These are phyloP conservation scores for Yamadazyma sp. DNA, from an alignment of 805 yeast genomes.

Conservation along the genomic window DNA sequence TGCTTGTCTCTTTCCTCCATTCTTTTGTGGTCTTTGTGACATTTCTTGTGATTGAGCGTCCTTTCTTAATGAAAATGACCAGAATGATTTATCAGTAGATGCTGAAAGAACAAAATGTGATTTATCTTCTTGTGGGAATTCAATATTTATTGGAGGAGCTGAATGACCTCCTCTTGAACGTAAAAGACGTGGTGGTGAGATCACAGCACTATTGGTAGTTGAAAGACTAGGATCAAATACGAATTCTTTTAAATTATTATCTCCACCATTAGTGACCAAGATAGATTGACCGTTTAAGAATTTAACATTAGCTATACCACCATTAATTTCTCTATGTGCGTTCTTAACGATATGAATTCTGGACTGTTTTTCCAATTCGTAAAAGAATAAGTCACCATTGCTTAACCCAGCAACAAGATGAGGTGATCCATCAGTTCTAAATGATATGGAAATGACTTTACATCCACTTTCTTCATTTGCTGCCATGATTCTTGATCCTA, in stretches of 20 bases:
- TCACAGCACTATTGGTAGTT: slow-evolving; percentile 56
- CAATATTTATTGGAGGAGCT: slow-evolving; percentile 75
- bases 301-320: slow-evolving; percentile 72
- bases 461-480: slow-evolving; percentile 39
- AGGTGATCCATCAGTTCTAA: slow-evolving; percentile 86
- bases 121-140: slow-evolving; percentile 69
- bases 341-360: slow-evolving; percentile 73
- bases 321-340: slow-evolving; percentile 69
- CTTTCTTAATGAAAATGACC: slow-evolving; percentile 90
- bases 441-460: slow-evolving; percentile 62
- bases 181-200: slow-evolving; percentile 85
- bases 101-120: slow-evolving; percentile 86
- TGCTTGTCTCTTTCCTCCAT: slow-evolving; percentile 41
- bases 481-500: slow-evolving; percentile 48
- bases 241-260: slow-evolving; percentile 82
- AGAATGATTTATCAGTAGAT: slow-evolving; percentile 79
- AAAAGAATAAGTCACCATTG: slow-evolving; percentile 81
- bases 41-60: slow-evolving; percentile 95
- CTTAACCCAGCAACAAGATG: slow-evolving; percentile 77
- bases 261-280: slow-evolving; percentile 84
- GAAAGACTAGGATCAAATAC: slow-evolving; percentile 92
- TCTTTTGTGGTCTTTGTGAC: slow-evolving; percentile 65
- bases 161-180: slow-evolving; percentile 98
- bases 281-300: slow-evolving; percentile 92
- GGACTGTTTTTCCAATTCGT: slow-evolving; percentile 69